Evolutionary conservation across 208 protist genomes (phyloP), one percentile per base, ranked within the genome.

Genomic region (Trypanosoma caninum): DNA sequence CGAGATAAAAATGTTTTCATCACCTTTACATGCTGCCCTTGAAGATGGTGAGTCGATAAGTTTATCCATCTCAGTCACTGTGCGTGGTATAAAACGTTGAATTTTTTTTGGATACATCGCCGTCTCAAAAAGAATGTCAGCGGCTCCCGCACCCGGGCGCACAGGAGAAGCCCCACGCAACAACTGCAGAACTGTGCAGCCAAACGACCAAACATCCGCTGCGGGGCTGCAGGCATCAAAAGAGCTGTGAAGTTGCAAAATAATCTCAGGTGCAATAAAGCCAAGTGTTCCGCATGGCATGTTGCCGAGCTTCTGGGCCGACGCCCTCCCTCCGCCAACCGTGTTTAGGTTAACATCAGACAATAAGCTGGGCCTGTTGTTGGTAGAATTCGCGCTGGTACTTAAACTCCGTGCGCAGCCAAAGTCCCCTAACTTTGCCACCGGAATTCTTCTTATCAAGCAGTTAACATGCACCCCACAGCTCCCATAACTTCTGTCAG

Each of bases 211-310:
- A 14, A 84, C 42, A 59, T 84, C 78, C 5, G 74, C 66, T 0
- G 74, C 20, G 7, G 60, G 8, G 27, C 30, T 35, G 35, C 25
- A 55, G 20, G 40, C 18, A 22, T 52, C 48, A 50, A 6, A 31
- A 3, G 27, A 3, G 20, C 11, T 38, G 16, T 35, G 31, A 41
- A 23, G n/a, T 6, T 45, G 14, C 18, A 4, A 23, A 22, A 82
- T 65, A 18, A 82, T 45, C 25, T 84, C 78, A 14, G 78, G 78
- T 34, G 78, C 57, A 37, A 84, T 84, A 55, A 62, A 83, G 14
- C 74, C 56, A 9, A 64, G 68, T 27, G 78, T 84, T 2, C 78
- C 78, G 16, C 20, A 40, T 3, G 31, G 60, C 6, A 31, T 3
- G 27, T 51, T 34, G 27, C 8, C 18, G 1, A 25, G 5, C 10